Evolutionary conservation across 305 asterid genomes (phyloP).

Genomic region (Fraxinus nigra): DNA sequence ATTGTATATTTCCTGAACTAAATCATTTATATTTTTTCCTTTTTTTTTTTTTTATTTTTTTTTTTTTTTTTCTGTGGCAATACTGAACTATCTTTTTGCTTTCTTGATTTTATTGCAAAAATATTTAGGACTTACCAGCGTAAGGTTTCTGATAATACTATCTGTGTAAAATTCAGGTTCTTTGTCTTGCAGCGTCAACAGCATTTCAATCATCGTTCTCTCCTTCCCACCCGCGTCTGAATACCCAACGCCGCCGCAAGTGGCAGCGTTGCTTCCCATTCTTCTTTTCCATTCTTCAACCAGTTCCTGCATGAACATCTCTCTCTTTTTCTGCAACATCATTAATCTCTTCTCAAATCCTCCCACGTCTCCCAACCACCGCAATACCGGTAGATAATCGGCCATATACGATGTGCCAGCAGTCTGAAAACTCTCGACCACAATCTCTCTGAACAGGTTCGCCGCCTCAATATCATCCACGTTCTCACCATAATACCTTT

Average conservation of each 20-base stretch:
- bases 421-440: conserved; percentile 38
- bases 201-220: conserved; percentile 55
- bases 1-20: too few relatives aligned
- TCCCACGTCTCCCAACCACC: conserved; percentile 41
- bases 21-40: too few relatives aligned
- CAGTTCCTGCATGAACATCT: conserved; percentile 47
- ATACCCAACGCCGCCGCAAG: background rate
- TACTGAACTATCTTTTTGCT: too few relatives aligned
- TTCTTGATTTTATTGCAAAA: too few relatives aligned
- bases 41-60: too few relatives aligned
- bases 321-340: conserved; percentile 46
- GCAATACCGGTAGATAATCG: conserved; percentile 62
- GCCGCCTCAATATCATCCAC: conserved; percentile 56
- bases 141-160: conserved; percentile 35
- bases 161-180: conserved; percentile 48
- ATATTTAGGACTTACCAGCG: conserved; percentile 35
- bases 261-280: background rate
- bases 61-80: too few relatives aligned
- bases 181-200: conserved; percentile 39
- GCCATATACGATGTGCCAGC: conserved; percentile 37
- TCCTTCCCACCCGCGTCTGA: conserved; percentile 20
- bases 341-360: conserved; percentile 44
- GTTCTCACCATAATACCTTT: conserved; percentile 59
- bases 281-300: conserved; percentile 38
- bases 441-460: conserved; percentile 50